Percentiles rank a stretch among this genome's conserved stretches.
Conservation (phyloP, 2,329 filamentous ascomycete genomes). For the Alternaria atra region DNA sequence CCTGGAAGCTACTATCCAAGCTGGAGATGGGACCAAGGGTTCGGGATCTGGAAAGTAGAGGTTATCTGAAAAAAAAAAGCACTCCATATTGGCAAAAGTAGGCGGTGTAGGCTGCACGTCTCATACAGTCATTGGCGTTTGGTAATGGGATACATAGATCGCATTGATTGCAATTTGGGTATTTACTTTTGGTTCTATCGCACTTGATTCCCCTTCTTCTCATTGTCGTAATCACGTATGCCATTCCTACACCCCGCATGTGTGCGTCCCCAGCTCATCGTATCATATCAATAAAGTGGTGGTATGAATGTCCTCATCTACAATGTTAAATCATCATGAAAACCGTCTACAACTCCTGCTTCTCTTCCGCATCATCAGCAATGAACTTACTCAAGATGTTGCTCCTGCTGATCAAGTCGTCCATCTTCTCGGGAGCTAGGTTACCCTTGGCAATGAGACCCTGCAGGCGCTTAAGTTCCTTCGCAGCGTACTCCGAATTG, state of each 20-base stretch:
- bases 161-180: constrained; percentile 8
- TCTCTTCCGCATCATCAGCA: constrained; percentile 63
- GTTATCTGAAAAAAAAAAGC: background rate
- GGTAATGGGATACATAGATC: background rate
- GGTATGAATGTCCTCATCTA: background rate
- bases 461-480: constrained; percentile 84
- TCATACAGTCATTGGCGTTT: background rate
- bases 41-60: constrained; percentile 36
- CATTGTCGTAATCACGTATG: constrained; percentile 28
- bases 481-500: constrained; percentile 80
- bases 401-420: constrained; percentile 84
- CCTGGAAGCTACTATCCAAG: constrained; percentile 76
- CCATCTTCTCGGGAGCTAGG: constrained; percentile 83
- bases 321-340: background rate
- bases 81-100: background rate
- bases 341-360: constrained; percentile 73
- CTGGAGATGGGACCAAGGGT: constrained; percentile 56
- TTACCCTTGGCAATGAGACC: constrained; percentile 86
- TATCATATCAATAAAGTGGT: background rate
- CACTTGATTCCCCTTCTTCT: constrained; percentile 13
- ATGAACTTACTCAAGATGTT: constrained; percentile 87
- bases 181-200: constrained; percentile 6
- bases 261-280: background rate
- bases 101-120: background rate
- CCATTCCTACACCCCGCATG: constrained; percentile 7